phyloP scores from a whole-genome alignment of 1,139 yeast genomes.

The Geotrichum macrosporum region DNA sequence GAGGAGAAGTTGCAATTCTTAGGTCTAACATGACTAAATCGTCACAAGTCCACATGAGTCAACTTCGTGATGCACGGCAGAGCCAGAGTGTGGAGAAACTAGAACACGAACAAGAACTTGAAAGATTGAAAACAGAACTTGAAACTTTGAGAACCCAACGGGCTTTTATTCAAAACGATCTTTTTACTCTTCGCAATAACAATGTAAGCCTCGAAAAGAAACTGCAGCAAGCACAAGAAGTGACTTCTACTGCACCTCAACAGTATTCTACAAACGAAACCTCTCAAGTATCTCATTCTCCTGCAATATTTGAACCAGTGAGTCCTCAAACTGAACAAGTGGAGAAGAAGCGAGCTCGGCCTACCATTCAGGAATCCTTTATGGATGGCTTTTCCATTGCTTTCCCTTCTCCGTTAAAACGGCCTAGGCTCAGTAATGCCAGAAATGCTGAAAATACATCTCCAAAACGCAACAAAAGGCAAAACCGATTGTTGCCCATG shows the following conservation, averaged over 20 bases:
- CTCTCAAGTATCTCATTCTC: too few relatives aligned
- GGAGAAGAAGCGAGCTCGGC: conserved; percentile 21
- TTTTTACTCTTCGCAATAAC: conserved; percentile 3
- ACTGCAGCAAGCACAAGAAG: conserved; percentile 23
- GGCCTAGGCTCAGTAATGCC: conserved; percentile 13
- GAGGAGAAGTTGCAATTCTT: conserved; percentile 72
- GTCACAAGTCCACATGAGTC: conserved; percentile 40
- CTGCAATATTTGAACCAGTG: too few relatives aligned
- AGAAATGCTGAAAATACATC: not conserved
- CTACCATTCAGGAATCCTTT: conserved; percentile 29
- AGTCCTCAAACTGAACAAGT: too few relatives aligned
- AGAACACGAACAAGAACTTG: conserved; percentile 44
- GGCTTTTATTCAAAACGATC: conserved; percentile 52
- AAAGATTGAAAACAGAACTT: conserved; percentile 44
- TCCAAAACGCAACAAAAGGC: conserved; percentile 4
- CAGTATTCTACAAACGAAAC: conserved; percentile 2
- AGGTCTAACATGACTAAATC: conserved; percentile 57
- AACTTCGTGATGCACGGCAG: conserved; percentile 10
- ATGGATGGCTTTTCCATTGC: conserved; percentile 30
- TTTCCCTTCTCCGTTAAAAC: conserved; percentile 10
- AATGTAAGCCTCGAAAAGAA: conserved; percentile 6
- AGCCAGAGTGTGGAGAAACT: conserved; percentile 46
- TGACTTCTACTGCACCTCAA: conserved; percentile 4
- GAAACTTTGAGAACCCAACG: conserved; percentile 65
- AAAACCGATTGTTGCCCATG: conserved; percentile 1